Conservation (phyloP, 1,284 basidiomycete species). For the Puccinia triticina region DNA sequence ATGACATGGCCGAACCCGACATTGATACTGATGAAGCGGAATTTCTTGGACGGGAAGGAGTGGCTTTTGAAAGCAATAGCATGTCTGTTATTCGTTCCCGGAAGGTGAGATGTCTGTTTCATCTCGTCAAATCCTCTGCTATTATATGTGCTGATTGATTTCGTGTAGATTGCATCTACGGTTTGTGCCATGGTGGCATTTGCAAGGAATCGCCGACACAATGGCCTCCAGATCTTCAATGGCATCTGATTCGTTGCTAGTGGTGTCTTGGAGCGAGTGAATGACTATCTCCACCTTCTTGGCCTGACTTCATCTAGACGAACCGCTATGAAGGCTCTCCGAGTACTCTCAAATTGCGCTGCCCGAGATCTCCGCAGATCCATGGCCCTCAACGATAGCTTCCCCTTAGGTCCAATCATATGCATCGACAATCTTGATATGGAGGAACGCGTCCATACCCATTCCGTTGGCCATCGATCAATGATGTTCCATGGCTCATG, state of each 20-base stretch:
- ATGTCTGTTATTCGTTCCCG: too few relatives aligned
- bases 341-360: background rate
- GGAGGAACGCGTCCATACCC: background rate
- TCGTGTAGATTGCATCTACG: background rate
- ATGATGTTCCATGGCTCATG: conserved; percentile 11
- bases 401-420: background rate
- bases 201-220: background rate
- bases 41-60: too few relatives aligned
- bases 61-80: too few relatives aligned
- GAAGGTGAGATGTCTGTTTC: too few relatives aligned
- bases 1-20: too few relatives aligned
- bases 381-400: background rate
- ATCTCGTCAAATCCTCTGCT: too few relatives aligned
- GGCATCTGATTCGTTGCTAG: background rate
- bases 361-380: background rate
- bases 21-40: too few relatives aligned
- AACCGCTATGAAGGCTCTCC: background rate
- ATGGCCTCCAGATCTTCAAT: background rate
- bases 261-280: conserved; percentile 1
- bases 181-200: background rate
- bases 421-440: background rate
- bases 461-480: background rate
- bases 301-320: background rate
- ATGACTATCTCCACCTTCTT: background rate
- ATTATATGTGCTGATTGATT: too few relatives aligned